Conservation (phyloP, 106 monocot species). For the Narthecium ossifragum region DNA sequence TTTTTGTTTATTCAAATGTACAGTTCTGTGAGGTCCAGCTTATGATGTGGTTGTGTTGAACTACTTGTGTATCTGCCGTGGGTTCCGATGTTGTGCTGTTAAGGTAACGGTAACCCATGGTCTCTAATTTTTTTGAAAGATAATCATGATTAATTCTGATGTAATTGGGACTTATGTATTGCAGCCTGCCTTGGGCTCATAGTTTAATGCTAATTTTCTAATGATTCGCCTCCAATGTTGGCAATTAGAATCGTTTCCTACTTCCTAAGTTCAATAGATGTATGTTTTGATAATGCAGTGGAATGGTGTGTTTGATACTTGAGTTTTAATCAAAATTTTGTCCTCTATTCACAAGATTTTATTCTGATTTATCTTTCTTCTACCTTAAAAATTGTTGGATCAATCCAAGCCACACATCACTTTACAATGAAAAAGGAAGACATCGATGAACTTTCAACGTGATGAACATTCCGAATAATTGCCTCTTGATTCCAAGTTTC, state of each 20-base stretch:
- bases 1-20: not conserved
- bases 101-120: not conserved
- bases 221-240: not conserved
- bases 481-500: not conserved
- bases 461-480: too few relatives aligned
- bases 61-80: not conserved
- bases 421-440: too few relatives aligned
- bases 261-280: too few relatives aligned
- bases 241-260: too few relatives aligned
- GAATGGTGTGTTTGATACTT: not conserved
- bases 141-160: not conserved
- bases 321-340: not conserved
- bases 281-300: too few relatives aligned
- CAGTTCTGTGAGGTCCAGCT: constrained; percentile 4
- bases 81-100: constrained; percentile 1
- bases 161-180: too few relatives aligned
- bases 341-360: not conserved
- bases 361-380: not conserved
- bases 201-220: not conserved
- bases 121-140: not conserved
- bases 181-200: not conserved
- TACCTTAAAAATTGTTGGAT: too few relatives aligned
- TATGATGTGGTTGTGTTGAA: not conserved
- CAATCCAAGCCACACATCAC: too few relatives aligned
- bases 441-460: too few relatives aligned